A percentile compares a stretch with the other conserved stretches of the same genome.
Conservation (phyloP, 257 asterid genomes). For the Pogostemon cablin region DNA sequence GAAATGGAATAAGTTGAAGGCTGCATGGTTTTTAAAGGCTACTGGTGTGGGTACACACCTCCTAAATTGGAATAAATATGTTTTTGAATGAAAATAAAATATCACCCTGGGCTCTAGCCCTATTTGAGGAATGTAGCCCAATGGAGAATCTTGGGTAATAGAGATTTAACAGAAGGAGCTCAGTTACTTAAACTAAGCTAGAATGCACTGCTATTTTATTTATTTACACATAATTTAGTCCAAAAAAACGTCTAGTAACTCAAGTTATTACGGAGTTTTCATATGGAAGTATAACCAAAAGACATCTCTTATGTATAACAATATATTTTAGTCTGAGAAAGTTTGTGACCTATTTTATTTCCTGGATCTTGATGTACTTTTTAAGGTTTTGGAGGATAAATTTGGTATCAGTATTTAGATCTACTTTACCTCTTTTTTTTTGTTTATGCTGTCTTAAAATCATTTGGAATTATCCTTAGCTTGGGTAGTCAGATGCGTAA, state of each 20-base stretch:
- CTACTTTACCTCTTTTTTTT: background rate
- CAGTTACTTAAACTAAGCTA: too few relatives aligned
- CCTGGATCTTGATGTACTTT: conserved; percentile 6
- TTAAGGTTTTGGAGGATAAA: background rate
- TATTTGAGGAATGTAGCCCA: too few relatives aligned
- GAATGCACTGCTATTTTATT: too few relatives aligned
- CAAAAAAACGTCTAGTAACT: too few relatives aligned
- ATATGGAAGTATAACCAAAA: background rate
- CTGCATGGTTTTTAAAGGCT: too few relatives aligned
- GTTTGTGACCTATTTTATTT: background rate
- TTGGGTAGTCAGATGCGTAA: conserved; percentile 22
- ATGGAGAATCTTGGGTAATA: too few relatives aligned
- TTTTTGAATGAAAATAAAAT: too few relatives aligned
- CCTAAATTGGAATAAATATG: too few relatives aligned
- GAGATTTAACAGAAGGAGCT: too few relatives aligned
- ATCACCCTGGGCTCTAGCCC: too few relatives aligned
- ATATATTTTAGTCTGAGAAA: background rate
- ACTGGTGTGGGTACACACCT: too few relatives aligned
- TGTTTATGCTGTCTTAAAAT: conserved; percentile 2
- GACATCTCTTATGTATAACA: conserved; percentile 15
- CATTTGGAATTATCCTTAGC: background rate
- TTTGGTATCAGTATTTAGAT: background rate
- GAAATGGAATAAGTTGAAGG: background rate
- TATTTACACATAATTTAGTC: too few relatives aligned
- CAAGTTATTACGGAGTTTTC: background rate